phyloP scores from a whole-genome alignment of 805 yeast species.

The Barnettozyma populi region DNA sequence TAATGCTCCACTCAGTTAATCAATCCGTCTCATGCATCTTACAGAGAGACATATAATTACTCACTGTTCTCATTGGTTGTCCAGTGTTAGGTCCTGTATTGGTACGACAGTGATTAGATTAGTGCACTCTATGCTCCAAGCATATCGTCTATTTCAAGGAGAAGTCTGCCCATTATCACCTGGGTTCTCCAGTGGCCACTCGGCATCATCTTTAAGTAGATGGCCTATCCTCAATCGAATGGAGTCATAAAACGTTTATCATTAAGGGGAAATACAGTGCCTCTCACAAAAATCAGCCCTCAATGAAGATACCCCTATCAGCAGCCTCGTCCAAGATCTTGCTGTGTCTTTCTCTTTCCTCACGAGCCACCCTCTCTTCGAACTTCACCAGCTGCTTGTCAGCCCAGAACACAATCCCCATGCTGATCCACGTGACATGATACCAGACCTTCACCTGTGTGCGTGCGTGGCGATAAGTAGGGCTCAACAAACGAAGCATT shows the following conservation, averaged over 20 bases:
- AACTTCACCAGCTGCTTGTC: constrained; percentile 35
- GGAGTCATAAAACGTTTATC: neutral
- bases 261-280: too few species aligned
- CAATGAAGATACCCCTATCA: constrained; percentile 38
- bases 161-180: too few species aligned
- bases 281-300: constrained; percentile 21
- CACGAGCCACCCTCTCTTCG: constrained; percentile 29
- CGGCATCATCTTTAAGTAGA: neutral
- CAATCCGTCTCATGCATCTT: too few species aligned
- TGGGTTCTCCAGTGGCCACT: neutral
- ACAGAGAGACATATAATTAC: too few species aligned
- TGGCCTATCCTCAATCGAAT: neutral
- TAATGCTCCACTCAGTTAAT: too few species aligned
- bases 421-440: constrained; percentile 36
- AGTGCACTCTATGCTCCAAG: too few species aligned
- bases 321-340: constrained; percentile 38
- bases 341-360: constrained; percentile 31
- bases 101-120: too few species aligned
- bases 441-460: constrained; percentile 36
- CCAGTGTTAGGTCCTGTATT: too few species aligned
- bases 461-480: constrained; percentile 33
- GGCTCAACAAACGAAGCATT: constrained; percentile 29
- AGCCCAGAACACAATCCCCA: constrained; percentile 38
- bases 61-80: too few species aligned
- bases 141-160: too few species aligned